These are phyloP conservation scores for Wickerhamomyces strasburgensis DNA, from an alignment of 805 yeast genomes.

Conservation along the genomic window DNA sequence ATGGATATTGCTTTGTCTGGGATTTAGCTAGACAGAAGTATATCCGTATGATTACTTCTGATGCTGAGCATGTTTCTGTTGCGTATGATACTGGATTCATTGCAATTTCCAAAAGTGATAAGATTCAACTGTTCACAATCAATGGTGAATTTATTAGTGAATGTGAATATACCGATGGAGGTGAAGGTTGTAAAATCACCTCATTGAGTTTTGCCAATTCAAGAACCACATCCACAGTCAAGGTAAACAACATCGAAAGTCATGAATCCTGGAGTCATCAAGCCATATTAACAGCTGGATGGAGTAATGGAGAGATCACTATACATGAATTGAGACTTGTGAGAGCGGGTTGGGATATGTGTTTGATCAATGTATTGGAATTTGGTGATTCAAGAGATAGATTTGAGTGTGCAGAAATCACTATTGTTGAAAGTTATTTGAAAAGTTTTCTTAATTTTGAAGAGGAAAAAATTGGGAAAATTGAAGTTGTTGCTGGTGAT, in stretches of 20 bases:
- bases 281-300: conserved; percentile 34
- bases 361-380: conserved; percentile 21
- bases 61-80: conserved; percentile 34
- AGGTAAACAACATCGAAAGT: conserved; percentile 23
- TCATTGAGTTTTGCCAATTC: conserved; percentile 27
- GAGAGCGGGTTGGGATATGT: conserved; percentile 21
- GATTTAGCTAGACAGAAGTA: conserved; percentile 50
- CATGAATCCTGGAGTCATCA: conserved; percentile 36
- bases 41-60: conserved; percentile 34
- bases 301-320: conserved; percentile 27
- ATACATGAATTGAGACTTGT: conserved; percentile 28
- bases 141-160: conserved; percentile 45
- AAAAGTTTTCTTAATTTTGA: conserved; percentile 28
- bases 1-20: conserved; percentile 60
- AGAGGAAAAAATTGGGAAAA: conserved; percentile 34
- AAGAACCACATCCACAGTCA: conserved; percentile 22
- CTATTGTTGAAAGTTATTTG: conserved; percentile 31
- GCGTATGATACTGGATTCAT: conserved; percentile 55
- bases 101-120: conserved; percentile 28
- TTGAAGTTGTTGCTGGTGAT: conserved; percentile 51
- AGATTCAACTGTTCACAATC: conserved; percentile 39
- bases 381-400: conserved; percentile 17
- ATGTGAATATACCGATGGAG: conserved; percentile 15
- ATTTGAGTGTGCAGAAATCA: conserved; percentile 20
- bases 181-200: conserved; percentile 17